Evolutionary conservation across 345 rosid species (phyloP), one percentile per base, ranked within the genome.

Genomic region (Draba incana): DNA sequence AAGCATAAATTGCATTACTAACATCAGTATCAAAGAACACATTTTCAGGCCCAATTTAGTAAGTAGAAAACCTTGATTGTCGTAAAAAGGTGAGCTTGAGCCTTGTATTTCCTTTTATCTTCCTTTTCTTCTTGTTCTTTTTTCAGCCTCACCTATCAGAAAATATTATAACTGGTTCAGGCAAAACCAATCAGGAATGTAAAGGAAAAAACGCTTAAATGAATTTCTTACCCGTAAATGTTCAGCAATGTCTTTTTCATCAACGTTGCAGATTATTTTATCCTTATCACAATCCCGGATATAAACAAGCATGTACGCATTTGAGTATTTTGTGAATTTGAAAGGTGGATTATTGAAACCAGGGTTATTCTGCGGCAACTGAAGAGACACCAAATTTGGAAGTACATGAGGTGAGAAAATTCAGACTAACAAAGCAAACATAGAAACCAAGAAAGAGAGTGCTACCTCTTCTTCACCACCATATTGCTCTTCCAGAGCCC

Each of bases 401-500:
- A 63, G 62, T 60, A 66, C 57, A 58, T 14, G 10, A 42, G 44
- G 33, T 57, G 56, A 70, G 66, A 52, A 62, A 46, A 56, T 10
- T 30, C 49, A 57, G 41, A 51, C 42, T 30, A 11, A 57, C 62
- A 57, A 38, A 52, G 35, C 57, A 57, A 75, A 24, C 47, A 49
- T 16, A 25, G 12, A 54, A 77, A 62, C 47, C 64, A 44, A 62
- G 44, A 50, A 27, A 46, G 31, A 24, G 71, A 69, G 64, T n/a
- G 41, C 10, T 74, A 94, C 99, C 97, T 94, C 99, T 81, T 94
- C 99, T 77, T 94, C 99, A 62, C 99, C 99, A 49, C 99, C 99
- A 83, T 94, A 94, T 70, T 94, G 99, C 78, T 94, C 99, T 68
- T 94, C 99, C 71, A 94, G 75, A 62, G 92, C 97, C 80, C 89